Evolutionary conservation across 2,329 filamentous ascomycete genomes (phyloP).

Genomic region (Parastagonospora nodorum): DNA sequence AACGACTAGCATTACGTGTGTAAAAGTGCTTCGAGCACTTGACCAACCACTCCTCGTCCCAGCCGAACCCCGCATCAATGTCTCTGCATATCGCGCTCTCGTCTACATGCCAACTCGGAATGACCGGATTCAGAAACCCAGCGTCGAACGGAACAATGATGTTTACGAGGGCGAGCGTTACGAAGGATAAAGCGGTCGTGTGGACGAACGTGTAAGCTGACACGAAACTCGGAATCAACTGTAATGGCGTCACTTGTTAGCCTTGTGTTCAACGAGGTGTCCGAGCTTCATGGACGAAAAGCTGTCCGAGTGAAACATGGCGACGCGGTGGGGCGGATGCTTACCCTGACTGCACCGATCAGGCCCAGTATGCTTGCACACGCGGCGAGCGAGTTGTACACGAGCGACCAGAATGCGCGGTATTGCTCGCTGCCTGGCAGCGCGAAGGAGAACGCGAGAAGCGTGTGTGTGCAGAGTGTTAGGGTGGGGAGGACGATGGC

Average conservation of each 20-base stretch:
- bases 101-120: conserved; percentile 28
- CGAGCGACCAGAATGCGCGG: conserved; percentile 37
- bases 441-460: conserved; percentile 30
- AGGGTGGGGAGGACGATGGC: conserved; percentile 34
- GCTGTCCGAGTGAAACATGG: not conserved
- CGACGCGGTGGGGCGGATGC: not conserved
- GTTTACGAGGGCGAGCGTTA: conserved; percentile 32
- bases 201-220: conserved; percentile 35
- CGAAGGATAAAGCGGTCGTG: conserved; percentile 30
- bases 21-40: conserved; percentile 35
- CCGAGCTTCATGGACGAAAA: not conserved
- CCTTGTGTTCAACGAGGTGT: not conserved
- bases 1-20: conserved; percentile 25
- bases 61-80: conserved; percentile 32
- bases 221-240: conserved; percentile 31
- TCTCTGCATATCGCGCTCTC: conserved; percentile 30
- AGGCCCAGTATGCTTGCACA: conserved; percentile 49
- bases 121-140: conserved; percentile 23
- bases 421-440: conserved; percentile 32
- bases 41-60: conserved; percentile 34
- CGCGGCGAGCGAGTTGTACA: conserved; percentile 49
- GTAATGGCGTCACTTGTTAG: conserved; percentile 14
- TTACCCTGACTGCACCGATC: conserved; percentile 52
- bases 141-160: conserved; percentile 29
- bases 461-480: conserved; percentile 31